Percentiles rank a stretch among this genome's conserved stretches.
phyloP scores from a whole-genome alignment of 2,329 filamentous ascomycete species.

The Xylariaceae sp. region DNA sequence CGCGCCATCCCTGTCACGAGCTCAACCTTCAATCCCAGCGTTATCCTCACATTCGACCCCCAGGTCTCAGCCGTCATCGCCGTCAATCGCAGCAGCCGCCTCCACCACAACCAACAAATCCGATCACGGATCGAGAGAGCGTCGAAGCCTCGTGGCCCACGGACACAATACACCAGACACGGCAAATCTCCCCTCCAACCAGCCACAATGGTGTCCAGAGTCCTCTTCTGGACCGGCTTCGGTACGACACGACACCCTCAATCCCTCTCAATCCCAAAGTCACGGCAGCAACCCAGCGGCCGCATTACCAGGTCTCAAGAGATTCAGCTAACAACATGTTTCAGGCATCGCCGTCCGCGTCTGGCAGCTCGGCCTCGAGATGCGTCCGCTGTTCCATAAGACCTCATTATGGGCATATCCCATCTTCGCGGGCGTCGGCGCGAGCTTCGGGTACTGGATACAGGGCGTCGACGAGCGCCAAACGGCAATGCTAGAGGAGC shows the following conservation, averaged over 20 bases:
- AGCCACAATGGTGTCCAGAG: slow-evolving; percentile 54
- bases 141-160: slow-evolving; percentile 5
- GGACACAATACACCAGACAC: slow-evolving; percentile 7
- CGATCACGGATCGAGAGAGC: neutral
- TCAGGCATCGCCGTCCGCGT: slow-evolving; percentile 84
- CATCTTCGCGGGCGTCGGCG: slow-evolving; percentile 77
- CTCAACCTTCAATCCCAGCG: slow-evolving; percentile 15
- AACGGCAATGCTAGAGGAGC: slow-evolving; percentile 68
- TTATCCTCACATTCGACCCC: slow-evolving; percentile 3
- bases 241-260: slow-evolving; percentile 54
- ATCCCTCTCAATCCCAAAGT: neutral
- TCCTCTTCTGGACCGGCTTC: slow-evolving; percentile 86
- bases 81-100: neutral
- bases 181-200: slow-evolving; percentile 24
- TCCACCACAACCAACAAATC: neutral
- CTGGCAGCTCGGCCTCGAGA: slow-evolving; percentile 98
- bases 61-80: neutral
- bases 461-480: slow-evolving; percentile 85
- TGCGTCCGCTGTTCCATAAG: slow-evolving; percentile 87
- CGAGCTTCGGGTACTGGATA: slow-evolving; percentile 95
- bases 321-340: slow-evolving; percentile 21
- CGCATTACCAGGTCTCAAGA: too few species aligned
- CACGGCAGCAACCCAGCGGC: too few species aligned
- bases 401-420: slow-evolving; percentile 89
- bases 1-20: slow-evolving; percentile 12